A percentile compares a stretch with the other conserved stretches of the same genome.
These are phyloP conservation scores for Penicillium crystallinum DNA, from an alignment of 495 filamentous ascomycete species.

Conservation along the genomic window DNA sequence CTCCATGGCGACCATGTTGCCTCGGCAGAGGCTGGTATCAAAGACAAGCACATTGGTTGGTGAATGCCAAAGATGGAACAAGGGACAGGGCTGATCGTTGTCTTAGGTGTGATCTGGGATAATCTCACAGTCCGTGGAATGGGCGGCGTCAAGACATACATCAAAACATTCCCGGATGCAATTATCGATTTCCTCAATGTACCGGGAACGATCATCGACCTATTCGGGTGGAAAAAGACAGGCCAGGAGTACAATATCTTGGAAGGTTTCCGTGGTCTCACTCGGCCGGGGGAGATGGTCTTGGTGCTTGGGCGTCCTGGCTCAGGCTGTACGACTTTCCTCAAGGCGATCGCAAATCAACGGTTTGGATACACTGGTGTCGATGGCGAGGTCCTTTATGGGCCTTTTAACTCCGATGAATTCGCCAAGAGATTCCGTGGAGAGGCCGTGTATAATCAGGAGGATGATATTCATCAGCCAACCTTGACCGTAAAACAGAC, in stretches of 20 bases:
- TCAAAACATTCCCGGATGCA: constrained; percentile 79
- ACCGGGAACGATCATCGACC: constrained; percentile 50
- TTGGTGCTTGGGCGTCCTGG: constrained; percentile 84
- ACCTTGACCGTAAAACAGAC: constrained; percentile 82
- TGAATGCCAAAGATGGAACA: background rate
- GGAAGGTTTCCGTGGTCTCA: constrained; percentile 51
- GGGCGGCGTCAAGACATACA: constrained; percentile 68
- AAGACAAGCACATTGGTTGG: constrained; percentile 65
- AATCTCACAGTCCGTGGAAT: constrained; percentile 71
- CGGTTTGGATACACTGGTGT: constrained; percentile 72
- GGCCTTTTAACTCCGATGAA: constrained; percentile 55
- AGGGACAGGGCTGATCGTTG: background rate
- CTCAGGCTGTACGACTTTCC: constrained; percentile 80
- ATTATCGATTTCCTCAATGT: constrained; percentile 73
- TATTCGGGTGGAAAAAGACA: constrained; percentile 57
- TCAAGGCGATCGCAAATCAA: constrained; percentile 81
- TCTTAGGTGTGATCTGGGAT: constrained; percentile 68
- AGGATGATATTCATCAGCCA: constrained; percentile 77
- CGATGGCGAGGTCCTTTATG: constrained; percentile 75
- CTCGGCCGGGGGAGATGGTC: constrained; percentile 82
- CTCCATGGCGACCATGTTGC: constrained; percentile 62
- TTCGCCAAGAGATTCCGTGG: constrained; percentile 68
- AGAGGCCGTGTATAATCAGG: constrained; percentile 81
- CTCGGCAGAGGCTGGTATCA: constrained; percentile 72
- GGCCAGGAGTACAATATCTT: constrained; percentile 59